Conservation (phyloP, 257 asterid genomes). For the Leptodermis oblonga region DNA sequence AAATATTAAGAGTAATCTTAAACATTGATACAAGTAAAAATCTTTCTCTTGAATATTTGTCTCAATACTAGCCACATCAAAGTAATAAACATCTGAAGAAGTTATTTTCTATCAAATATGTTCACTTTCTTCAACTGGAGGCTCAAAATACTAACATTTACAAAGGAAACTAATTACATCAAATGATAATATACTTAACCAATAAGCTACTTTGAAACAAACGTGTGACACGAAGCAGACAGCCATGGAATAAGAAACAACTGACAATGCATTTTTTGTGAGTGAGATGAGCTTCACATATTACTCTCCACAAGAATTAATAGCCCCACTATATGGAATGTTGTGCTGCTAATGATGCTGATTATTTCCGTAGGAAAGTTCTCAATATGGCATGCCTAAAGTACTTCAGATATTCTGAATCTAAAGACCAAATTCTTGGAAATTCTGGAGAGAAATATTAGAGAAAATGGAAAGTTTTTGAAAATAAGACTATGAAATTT, state of each 20-base stretch:
- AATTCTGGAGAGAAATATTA: not conserved
- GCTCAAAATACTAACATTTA: not conserved
- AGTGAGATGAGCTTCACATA: not conserved
- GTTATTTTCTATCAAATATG: not conserved
- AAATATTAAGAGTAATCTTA: not conserved
- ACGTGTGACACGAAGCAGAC: not conserved
- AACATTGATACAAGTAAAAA: not conserved
- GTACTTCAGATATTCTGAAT: not conserved
- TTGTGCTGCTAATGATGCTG: not conserved
- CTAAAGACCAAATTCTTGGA: not conserved
- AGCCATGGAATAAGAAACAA: not conserved
- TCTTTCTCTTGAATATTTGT: not conserved
- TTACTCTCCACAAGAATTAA: not conserved
- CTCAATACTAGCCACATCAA: not conserved
- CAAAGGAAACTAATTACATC: not conserved
- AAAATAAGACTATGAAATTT: not conserved
- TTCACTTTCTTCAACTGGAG: not conserved
- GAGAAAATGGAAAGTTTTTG: not conserved
- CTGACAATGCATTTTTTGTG: not conserved
- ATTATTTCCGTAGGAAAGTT: not conserved
- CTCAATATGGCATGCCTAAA: not conserved
- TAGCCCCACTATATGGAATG: not conserved
- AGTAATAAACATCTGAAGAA: not conserved
- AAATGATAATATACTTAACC: not conserved
- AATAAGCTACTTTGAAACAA: not conserved